These are phyloP conservation scores for Stemphylium vesicarium DNA, from an alignment of 2,329 filamentous ascomycete genomes.

Conservation along the genomic window DNA sequence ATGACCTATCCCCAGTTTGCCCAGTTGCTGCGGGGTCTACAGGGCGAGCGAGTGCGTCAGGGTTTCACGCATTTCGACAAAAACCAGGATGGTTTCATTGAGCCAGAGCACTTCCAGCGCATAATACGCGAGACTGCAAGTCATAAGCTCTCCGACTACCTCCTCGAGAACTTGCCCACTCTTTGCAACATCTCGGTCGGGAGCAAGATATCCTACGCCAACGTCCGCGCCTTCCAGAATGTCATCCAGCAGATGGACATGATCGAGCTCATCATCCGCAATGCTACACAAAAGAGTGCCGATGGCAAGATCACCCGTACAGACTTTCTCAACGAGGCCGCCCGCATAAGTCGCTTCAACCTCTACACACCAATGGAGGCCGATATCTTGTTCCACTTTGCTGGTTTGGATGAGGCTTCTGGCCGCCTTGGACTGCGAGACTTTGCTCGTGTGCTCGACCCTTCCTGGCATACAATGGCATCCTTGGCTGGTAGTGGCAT, in stretches of 20 bases:
- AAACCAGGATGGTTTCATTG: slow-evolving; percentile 92
- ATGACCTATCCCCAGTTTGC: slow-evolving; percentile 97
- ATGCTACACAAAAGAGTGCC: slow-evolving; percentile 78
- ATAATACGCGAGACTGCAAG: slow-evolving; percentile 92
- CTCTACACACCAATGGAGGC: slow-evolving; percentile 98
- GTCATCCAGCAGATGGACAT: slow-evolving; percentile 98
- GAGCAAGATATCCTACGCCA: slow-evolving; percentile 96
- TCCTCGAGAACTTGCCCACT: slow-evolving; percentile 87
- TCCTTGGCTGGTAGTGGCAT: slow-evolving; percentile 57
- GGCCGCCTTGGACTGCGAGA: slow-evolving; percentile 81
- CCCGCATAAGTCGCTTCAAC: slow-evolving; percentile 89
- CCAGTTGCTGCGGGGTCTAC: slow-evolving; percentile 94
- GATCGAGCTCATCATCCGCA: slow-evolving; percentile 89
- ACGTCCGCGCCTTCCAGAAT: slow-evolving; percentile 97
- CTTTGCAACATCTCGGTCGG: slow-evolving; percentile 93
- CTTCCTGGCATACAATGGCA: slow-evolving; percentile 80
- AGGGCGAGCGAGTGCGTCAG: slow-evolving; percentile 94
- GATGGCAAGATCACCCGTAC: slow-evolving; percentile 94
- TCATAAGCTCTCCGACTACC: slow-evolving; percentile 97
- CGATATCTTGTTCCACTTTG: slow-evolving; percentile 98
- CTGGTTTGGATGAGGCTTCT: slow-evolving; percentile 86
- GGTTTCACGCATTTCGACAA: slow-evolving; percentile 92
- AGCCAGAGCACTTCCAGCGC: slow-evolving; percentile 93
- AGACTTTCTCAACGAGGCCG: slow-evolving; percentile 94
- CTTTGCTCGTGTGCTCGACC: slow-evolving; percentile 93